Percentiles rank a stretch among this genome's conserved stretches.
Evolutionary conservation across 192 early-diverging fungal species (phyloP).

Genomic region (Coemansia sp.): DNA sequence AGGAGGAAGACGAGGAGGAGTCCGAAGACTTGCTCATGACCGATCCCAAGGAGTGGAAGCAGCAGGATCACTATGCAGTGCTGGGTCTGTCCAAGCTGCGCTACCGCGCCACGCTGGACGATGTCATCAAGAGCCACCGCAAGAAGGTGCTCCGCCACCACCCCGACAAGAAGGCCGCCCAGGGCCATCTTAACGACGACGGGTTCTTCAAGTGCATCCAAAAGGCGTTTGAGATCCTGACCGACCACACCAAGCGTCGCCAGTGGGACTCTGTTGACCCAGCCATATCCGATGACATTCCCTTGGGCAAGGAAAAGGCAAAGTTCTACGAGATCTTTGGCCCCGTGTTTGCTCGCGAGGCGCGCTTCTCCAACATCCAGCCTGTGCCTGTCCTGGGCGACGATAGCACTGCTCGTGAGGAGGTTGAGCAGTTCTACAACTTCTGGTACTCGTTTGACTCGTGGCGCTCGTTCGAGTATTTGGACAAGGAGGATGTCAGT

Average conservation of each 20-base stretch:
- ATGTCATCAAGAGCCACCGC: conserved; percentile 86
- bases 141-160: conserved; percentile 96
- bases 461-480: conserved; percentile 96
- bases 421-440: conserved; percentile 79
- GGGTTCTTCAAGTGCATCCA: conserved; percentile 99
- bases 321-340: conserved; percentile 79
- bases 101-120: conserved; percentile 85
- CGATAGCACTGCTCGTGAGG: conserved; percentile 57
- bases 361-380: conserved; percentile 87
- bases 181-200: conserved; percentile 79
- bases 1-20: conserved; percentile 83
- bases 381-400: conserved; percentile 85
- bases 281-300: conserved; percentile 69
- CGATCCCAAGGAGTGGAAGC: conserved; percentile 96
- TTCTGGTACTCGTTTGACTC: conserved; percentile 91
- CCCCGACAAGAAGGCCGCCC: conserved; percentile 95
- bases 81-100: conserved; percentile 88
- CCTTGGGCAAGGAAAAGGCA: conserved; percentile 71
- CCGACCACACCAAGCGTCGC: conserved; percentile 81
- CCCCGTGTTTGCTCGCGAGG: conserved; percentile 84
- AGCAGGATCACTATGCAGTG: conserved; percentile 95
- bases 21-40: conserved; percentile 65
- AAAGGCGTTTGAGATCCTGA: conserved; percentile 90
- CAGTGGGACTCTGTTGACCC: conserved; percentile 98
- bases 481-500: conserved; percentile 96